These are phyloP conservation scores for Sarocladium oryzae DNA, from an alignment of 2,329 filamentous ascomycete species.

Conservation along the genomic window DNA sequence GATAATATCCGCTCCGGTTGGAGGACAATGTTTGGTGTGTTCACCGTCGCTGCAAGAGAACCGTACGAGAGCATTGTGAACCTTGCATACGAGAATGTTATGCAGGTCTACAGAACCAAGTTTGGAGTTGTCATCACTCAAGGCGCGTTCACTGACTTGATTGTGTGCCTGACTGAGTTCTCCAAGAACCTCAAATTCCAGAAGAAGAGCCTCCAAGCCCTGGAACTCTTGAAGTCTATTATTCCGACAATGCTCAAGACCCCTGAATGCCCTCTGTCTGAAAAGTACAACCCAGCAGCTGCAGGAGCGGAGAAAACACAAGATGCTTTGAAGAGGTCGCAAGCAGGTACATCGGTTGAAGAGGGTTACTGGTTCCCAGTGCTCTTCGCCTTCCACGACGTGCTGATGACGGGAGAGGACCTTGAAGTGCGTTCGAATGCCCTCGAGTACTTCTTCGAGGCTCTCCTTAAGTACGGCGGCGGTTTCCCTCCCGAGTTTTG, in stretches of 20 bases:
- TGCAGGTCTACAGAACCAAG: slow-evolving; percentile 88
- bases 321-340: slow-evolving; percentile 44
- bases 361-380: slow-evolving; percentile 99
- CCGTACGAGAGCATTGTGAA: slow-evolving; percentile 94
- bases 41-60: slow-evolving; percentile 89
- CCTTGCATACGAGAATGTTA: slow-evolving; percentile 93
- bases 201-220: slow-evolving; percentile 94
- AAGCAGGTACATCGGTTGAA: slow-evolving; percentile 79
- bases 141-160: slow-evolving; percentile 90
- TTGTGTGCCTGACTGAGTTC: slow-evolving; percentile 95
- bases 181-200: slow-evolving; percentile 98
- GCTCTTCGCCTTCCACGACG: slow-evolving; percentile 96
- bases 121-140: slow-evolving; percentile 96
- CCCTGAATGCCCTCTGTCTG: slow-evolving; percentile 86
- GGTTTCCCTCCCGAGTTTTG: slow-evolving; percentile 93
- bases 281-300: slow-evolving; percentile 38
- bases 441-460: slow-evolving; percentile 94
- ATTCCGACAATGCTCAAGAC: slow-evolving; percentile 94
- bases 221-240: slow-evolving; percentile 89
- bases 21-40: slow-evolving; percentile 99
- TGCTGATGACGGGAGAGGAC: slow-evolving; percentile 98
- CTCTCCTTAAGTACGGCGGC: slow-evolving; percentile 80
- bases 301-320: slow-evolving; percentile 37
- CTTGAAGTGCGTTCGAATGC: slow-evolving; percentile 88
- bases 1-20: slow-evolving; percentile 97